Percentiles rank a stretch among this genome's conserved stretches.
Conservation (phyloP, 805 yeast genomes). For the Wickerhamomyces chambardii region DNA sequence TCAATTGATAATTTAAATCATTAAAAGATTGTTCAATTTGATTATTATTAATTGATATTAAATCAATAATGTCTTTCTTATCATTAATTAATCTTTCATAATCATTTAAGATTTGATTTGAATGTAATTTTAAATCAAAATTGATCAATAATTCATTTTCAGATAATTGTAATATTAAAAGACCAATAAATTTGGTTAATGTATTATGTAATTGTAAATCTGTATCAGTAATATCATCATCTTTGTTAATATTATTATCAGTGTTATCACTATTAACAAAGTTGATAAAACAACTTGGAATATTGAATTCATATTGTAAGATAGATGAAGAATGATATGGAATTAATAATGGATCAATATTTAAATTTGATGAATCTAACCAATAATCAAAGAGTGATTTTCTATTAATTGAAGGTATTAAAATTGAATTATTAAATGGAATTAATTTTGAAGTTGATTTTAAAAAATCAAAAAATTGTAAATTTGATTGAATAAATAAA, state of each 20-base stretch:
- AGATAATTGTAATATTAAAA: constrained; percentile 40
- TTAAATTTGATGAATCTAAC: constrained; percentile 23
- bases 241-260: constrained; percentile 35
- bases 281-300: constrained; percentile 49
- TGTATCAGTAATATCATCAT: no score
- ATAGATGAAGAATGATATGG: constrained; percentile 43
- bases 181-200: constrained; percentile 51
- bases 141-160: constrained; percentile 51
- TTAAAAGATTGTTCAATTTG: constrained; percentile 1
- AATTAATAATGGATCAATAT: constrained; percentile 34
- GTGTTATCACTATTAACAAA: constrained; percentile 36
- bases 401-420: constrained; percentile 22
- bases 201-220: constrained; percentile 44
- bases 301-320: constrained; percentile 59
- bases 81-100: constrained; percentile 18
- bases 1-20: constrained; percentile 2
- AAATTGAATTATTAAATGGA: constrained; percentile 32
- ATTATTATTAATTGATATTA: not conserved
- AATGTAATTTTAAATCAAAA: constrained; percentile 35
- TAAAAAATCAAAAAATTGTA: constrained; percentile 41
- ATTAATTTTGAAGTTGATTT: constrained; percentile 35
- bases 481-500: constrained; percentile 42
- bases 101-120: constrained; percentile 28
- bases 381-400: constrained; percentile 37
- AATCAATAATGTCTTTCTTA: not conserved